Evolutionary conservation across 306 rosid species (phyloP), one percentile per base, ranked within the genome.

Genomic region (Dalbergia cochinchinensis): DNA sequence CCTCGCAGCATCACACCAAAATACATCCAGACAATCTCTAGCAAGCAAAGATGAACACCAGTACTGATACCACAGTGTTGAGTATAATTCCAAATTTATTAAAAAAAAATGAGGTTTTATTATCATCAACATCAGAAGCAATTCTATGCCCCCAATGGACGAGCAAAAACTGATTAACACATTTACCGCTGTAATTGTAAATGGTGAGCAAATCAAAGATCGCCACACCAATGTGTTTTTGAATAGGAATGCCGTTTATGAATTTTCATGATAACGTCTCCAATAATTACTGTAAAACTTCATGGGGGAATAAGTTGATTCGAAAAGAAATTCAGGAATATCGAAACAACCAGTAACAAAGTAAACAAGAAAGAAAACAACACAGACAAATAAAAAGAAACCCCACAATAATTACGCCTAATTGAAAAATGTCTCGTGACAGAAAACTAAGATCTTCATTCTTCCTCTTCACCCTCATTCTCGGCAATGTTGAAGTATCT

Each of bases 401-500:
- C 18, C 77, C 78, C 79, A 53, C 37, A 76, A 45, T 34, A 59
- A 79, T 57, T 35, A 72, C 14, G 55, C 66, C 84, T 82, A 83
- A 44, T 0, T 42, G 76, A 80, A 3, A 3, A 61, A 76, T 63
- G 85, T 55, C 60, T 67, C 71, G 13, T 54, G 73, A 84, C 57
- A 42, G 50, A 51, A 15, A 31, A 57, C 65, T 44, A n/a, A 26
- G 51, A 67, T 14, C 64, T 35, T 87, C 73, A 88, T 57, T 92
- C 98, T 78, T 94, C 98, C 81, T 94, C 97, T 87, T 94, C 98
- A 4, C 91, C 98, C 88, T 94, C 98, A 16, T 94, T 94, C 82
- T 94, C 98, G 2, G 97, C 97, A 62, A 91, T 94, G 90, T 94
- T 91, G 84, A 94, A 94, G 94, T 94, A 94, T 86, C 97, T 90